A percentile compares a stretch with the other conserved stretches of the same genome.
Conservation (phyloP, 1,284 basidiomycete genomes). For the Cystobasidium pallidum region DNA sequence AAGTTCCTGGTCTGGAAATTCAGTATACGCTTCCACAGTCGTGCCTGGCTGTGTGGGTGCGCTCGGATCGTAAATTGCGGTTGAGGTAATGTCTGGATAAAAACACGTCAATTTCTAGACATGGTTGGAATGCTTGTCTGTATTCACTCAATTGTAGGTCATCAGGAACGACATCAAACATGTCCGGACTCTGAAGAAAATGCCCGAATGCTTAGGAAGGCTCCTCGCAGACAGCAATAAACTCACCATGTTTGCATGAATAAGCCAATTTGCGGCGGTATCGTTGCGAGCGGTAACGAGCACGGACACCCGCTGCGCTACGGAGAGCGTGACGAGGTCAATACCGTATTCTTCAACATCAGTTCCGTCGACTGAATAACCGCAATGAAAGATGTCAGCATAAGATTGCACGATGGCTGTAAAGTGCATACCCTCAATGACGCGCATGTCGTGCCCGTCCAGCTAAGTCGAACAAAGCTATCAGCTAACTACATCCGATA, state of each 20-base stretch:
- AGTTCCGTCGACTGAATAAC: conserved; percentile 59
- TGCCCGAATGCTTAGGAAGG: conserved; percentile 45
- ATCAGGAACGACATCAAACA: conserved; percentile 81
- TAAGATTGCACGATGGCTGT: conserved; percentile 55
- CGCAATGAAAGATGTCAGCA: background rate
- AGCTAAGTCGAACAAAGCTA: conserved; percentile 65
- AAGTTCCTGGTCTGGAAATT: conserved; percentile 67
- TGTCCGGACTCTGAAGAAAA: conserved; percentile 58
- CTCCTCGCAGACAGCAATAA: conserved; percentile 59
- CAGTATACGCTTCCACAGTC: conserved; percentile 61
- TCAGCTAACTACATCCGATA: conserved; percentile 70
- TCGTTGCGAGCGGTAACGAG: conserved; percentile 88
- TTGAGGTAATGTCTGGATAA: conserved; percentile 72
- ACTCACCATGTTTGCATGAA: conserved; percentile 82
- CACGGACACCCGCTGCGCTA: conserved; percentile 91
- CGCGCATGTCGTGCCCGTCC: conserved; percentile 83
- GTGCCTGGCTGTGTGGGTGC: conserved; percentile 62
- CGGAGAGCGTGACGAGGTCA: conserved; percentile 72
- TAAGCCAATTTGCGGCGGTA: conserved; percentile 76
- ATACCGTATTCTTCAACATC: conserved; percentile 74
- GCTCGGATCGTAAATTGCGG: conserved; percentile 67
- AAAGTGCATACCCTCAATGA: conserved; percentile 65
- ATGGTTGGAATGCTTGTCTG: background rate
- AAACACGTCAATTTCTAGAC: background rate
- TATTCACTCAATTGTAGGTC: conserved; percentile 71